Base-by-base conservation (phyloP, 2,329 filamentous ascomycete species). In the Ilyonectria robusta region DNA sequence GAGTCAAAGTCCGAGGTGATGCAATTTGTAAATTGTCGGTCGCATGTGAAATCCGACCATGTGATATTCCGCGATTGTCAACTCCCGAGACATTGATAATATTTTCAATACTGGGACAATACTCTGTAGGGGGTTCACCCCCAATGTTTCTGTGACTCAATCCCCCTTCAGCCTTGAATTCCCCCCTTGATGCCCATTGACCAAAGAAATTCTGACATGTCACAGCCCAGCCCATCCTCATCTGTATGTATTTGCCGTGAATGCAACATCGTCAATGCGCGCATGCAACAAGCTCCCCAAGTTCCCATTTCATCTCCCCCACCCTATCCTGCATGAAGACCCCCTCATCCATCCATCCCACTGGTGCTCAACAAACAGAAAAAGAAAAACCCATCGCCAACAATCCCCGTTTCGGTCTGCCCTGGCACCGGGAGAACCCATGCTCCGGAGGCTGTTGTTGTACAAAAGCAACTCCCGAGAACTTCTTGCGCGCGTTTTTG, bases 21-120 rank as follows among this genome's bases (percentile, higher is more conserved):
- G 31, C 50, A 15, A 53, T 53, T 53, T 53, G n/a, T 15, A 31
- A 35, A 35, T n/a, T 50, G 35, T 37, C 31, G n/a, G 35, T 53
- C 50, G n/a, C 50, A 53, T 53, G n/a, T 19, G 31, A 53, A 11
- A 21, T 53, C 29, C 19, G 33, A 42, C 40, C 6, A 19, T 21
- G 50, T 53, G 29, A 53, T 35, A n/a, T 50, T 50, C 17, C 29
- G 35, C 35, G 50, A 23, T 35, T n/a, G n/a, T 33, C 17, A 35
- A 35, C 50, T 53, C 33, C 50, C 21, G n/a, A 35, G n/a, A 37
- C n/a, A 21, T 35, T 15, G 31, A 37, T n/a, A 17, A 2, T n/a
- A 42, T 42, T 17, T n/a, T 42, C 40, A 42, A 8, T 26, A 26
- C 21, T 21, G 21, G 3, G 3, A 3, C 21, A 21, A 21, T 21